Conservation (phyloP, 257 asterid species). For the Capsicum chinense region DNA sequence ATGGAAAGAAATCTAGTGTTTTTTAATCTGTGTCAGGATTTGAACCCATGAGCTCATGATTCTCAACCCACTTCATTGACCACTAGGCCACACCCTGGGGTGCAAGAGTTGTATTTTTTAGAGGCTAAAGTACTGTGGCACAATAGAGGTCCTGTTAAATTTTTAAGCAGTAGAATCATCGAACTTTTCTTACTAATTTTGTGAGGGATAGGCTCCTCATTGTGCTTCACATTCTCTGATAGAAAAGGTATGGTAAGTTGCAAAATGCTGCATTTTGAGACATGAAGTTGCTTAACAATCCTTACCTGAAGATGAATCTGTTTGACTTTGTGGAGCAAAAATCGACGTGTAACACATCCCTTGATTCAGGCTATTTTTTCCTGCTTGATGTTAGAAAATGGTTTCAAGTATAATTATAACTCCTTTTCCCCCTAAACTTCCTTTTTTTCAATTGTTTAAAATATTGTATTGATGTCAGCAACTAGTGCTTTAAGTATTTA, state of each 20-base stretch:
- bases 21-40: no score
- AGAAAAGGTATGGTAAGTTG: background rate
- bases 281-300: background rate
- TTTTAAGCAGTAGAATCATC: background rate
- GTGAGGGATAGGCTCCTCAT: background rate
- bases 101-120: background rate
- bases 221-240: slow-evolving; percentile 8
- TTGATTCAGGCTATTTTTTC: background rate
- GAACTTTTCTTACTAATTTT: background rate
- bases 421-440: background rate
- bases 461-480: background rate
- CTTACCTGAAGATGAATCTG: background rate
- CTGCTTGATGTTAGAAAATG: background rate
- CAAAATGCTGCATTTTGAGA: background rate
- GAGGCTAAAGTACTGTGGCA: background rate
- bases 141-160: background rate
- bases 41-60: no score
- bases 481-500: background rate
- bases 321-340: background rate
- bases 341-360: background rate
- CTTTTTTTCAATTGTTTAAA: slow-evolving; percentile 16
- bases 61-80: no score
- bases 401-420: background rate
- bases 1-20: no score
- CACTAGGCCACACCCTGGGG: no score